Conservation (phyloP, 1,139 yeast species). For the Petasospora fabianii region DNA sequence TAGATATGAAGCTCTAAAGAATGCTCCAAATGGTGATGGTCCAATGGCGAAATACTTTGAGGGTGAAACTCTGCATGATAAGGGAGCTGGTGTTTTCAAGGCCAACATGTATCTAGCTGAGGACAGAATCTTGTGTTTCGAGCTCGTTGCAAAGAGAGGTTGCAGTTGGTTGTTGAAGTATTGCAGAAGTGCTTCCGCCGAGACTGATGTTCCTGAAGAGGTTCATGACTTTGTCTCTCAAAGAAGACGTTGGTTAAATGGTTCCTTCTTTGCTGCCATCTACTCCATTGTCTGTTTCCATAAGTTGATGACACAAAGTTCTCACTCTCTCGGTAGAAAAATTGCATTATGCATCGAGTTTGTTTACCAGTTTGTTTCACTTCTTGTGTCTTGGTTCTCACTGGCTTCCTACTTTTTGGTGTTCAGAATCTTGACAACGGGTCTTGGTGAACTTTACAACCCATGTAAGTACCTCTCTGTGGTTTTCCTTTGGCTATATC, state of each 20-base stretch:
- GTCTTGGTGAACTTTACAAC: conserved; percentile 55
- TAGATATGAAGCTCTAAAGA: conserved; percentile 69
- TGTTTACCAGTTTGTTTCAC: conserved; percentile 63
- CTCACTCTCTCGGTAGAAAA: conserved; percentile 71
- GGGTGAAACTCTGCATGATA: conserved; percentile 75
- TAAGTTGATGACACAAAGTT: conserved; percentile 64
- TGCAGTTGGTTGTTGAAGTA: conserved; percentile 85
- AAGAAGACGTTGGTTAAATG: conserved; percentile 94
- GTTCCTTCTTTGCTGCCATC: conserved; percentile 93
- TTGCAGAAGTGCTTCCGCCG: conserved; percentile 88
- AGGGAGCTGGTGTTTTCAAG: conserved; percentile 67
- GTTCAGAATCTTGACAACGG: conserved; percentile 70
- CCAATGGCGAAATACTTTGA: conserved; percentile 88
- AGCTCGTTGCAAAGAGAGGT: conserved; percentile 73
- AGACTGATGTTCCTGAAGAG: conserved; percentile 91
- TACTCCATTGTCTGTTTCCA: conserved; percentile 74
- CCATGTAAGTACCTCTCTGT: conserved; percentile 80
- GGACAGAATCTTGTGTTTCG: conserved; percentile 93
- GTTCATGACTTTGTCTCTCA: conserved; percentile 85
- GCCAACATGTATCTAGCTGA: conserved; percentile 96
- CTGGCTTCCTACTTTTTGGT: conserved; percentile 79
- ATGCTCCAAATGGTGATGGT: conserved; percentile 68
- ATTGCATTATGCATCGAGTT: conserved; percentile 74
- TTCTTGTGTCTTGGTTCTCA: conserved; percentile 77
- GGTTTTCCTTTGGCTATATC: conserved; percentile 82